A percentile compares a stretch with the other conserved stretches of the same genome.
Evolutionary conservation across 352 stramenopile species (phyloP).

Genomic region (Pythium phragmitis): DNA sequence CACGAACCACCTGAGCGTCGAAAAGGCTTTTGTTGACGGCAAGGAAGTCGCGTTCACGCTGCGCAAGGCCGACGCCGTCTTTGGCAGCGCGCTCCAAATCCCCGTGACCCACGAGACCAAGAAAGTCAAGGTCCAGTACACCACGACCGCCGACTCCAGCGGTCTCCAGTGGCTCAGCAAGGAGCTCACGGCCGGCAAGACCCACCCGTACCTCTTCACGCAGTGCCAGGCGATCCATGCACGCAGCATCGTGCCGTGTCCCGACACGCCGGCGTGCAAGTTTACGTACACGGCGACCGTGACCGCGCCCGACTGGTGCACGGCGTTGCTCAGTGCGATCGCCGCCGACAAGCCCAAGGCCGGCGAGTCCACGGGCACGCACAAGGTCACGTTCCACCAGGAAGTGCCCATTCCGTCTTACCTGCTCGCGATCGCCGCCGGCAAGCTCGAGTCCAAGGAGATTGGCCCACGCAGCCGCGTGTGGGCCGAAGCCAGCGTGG

Average conservation of each 20-base stretch:
- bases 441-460: slow-evolving; percentile 87
- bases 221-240: slow-evolving; percentile 95
- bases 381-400: slow-evolving; percentile 85
- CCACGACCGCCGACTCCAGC: slow-evolving; percentile 13
- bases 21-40: slow-evolving; percentile 51
- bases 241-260: slow-evolving; percentile 94
- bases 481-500: slow-evolving; percentile 47
- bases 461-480: slow-evolving; percentile 78
- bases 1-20: slow-evolving; percentile 80
- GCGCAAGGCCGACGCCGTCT: slow-evolving; percentile 46
- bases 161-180: slow-evolving; percentile 60
- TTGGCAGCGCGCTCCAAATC: slow-evolving; percentile 46
- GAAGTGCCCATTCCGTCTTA: slow-evolving; percentile 43
- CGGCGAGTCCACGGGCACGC: slow-evolving; percentile 19
- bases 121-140: slow-evolving; percentile 79
- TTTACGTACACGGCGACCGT: slow-evolving; percentile 92
- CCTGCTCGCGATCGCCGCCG: slow-evolving; percentile 37
- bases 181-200: slow-evolving; percentile 93
- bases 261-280: slow-evolving; percentile 93
- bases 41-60: slow-evolving; percentile 33
- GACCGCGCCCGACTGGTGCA: slow-evolving; percentile 53
- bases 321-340: slow-evolving; percentile 91
- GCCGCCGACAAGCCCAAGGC: slow-evolving; percentile 30
- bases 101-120: slow-evolving; percentile 36
- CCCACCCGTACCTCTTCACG: slow-evolving; percentile 94